A percentile compares a stretch with the other conserved stretches of the same genome.
Conservation (phyloP, 169 alveolate species). For the Theileria annulata region DNA sequence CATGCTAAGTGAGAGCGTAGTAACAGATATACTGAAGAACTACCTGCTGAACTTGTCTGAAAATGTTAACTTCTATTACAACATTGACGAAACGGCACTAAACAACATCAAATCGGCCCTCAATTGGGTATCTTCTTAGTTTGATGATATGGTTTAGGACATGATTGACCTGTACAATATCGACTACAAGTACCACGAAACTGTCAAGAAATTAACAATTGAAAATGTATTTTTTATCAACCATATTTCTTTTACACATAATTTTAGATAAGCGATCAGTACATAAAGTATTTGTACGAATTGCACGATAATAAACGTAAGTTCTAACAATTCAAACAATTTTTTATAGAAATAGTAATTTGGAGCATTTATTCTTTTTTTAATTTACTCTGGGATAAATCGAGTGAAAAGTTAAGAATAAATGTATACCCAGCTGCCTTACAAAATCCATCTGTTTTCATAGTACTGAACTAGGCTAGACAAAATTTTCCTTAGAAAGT, state of each 20-base stretch:
- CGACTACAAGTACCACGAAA: constrained; percentile 11
- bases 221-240: constrained; percentile 16
- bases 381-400: constrained; percentile 62
- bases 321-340: neutral
- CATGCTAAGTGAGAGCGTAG: constrained; percentile 22
- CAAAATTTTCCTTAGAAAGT: constrained; percentile 37
- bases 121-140: constrained; percentile 41
- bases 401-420: constrained; percentile 28
- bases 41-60: constrained; percentile 33
- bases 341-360: constrained; percentile 17
- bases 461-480: constrained; percentile 4
- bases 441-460: constrained; percentile 2
- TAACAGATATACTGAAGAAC: constrained; percentile 29
- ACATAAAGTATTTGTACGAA: constrained; percentile 25
- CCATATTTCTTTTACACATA: neutral
- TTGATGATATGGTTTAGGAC: constrained; percentile 30
- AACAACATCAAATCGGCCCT: constrained; percentile 26
- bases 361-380: constrained; percentile 44
- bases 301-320: constrained; percentile 38
- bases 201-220: constrained; percentile 20
- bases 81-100: constrained; percentile 47
- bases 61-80: constrained; percentile 38
- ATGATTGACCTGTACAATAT: constrained; percentile 49
- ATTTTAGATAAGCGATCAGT: constrained; percentile 54
- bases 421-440: constrained; percentile 13